A percentile compares a stretch with the other conserved stretches of the same genome.
Evolutionary conservation across 208 protist species (phyloP).

Genomic region (Trypanosoma mega): DNA sequence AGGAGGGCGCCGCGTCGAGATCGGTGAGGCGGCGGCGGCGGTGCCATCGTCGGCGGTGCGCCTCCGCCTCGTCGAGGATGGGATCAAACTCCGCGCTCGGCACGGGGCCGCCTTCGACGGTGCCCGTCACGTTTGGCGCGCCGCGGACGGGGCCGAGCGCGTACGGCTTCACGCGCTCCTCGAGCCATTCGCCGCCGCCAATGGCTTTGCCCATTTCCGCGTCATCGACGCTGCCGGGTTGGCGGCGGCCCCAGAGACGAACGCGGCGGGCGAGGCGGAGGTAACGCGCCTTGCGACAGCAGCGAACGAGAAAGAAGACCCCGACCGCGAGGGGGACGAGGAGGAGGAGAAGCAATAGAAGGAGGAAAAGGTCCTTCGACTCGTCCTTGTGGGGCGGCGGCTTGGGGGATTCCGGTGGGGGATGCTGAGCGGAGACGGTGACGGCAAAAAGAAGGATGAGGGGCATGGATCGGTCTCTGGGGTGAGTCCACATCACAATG

Average conservation of each 20-base stretch:
- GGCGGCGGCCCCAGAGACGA: constrained; percentile 41
- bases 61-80: constrained; percentile 52
- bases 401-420: constrained; percentile 10
- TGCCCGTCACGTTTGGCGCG: not conserved
- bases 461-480: too few species aligned
- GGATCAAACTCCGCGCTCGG: constrained; percentile 53
- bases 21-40: constrained; percentile 29
- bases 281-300: constrained; percentile 40
- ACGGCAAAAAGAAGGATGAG: too few species aligned
- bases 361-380: not conserved
- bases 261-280: constrained; percentile 25
- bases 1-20: constrained; percentile 29
- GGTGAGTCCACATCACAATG: too few species aligned
- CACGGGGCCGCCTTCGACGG: not conserved
- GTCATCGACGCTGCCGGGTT: constrained; percentile 52
- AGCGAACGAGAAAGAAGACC: constrained; percentile 28
- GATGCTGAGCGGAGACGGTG: not conserved
- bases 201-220: constrained; percentile 42
- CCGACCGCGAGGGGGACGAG: constrained; percentile 33
- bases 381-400: constrained; percentile 6
- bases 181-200: constrained; percentile 47
- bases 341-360: constrained; percentile 43
- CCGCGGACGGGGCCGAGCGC: not conserved
- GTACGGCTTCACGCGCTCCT: not conserved
- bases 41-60: constrained; percentile 38